A percentile compares a stretch with the other conserved stretches of the same genome.
phyloP scores from a whole-genome alignment of 805 yeast genomes.

The Ascoidea asiatica region DNA sequence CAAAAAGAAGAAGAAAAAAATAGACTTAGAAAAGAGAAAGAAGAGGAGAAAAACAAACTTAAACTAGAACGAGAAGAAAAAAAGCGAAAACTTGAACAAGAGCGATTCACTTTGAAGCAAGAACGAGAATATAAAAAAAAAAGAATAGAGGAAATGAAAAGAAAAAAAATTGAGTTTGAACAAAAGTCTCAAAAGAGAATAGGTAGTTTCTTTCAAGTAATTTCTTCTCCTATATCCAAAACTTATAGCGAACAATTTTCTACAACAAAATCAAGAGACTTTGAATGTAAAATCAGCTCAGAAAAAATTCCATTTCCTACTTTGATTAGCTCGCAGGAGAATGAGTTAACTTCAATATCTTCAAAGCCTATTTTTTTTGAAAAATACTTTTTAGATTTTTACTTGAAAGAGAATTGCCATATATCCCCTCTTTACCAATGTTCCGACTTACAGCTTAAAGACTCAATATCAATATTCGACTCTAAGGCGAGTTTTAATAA shows the following conservation, averaged over 20 bases:
- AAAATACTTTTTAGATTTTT: not conserved
- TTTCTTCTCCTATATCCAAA: not conserved
- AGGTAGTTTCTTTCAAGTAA: constrained; percentile 5
- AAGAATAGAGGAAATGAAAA: too few relatives aligned
- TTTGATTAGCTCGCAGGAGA: too few relatives aligned
- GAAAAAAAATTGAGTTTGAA: not conserved
- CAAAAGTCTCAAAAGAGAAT: constrained; percentile 6
- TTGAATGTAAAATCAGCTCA: not conserved
- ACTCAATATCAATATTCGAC: not conserved
- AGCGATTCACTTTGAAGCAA: too few relatives aligned
- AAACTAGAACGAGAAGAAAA: too few relatives aligned
- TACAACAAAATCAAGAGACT: constrained; percentile 1
- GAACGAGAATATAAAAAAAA: too few relatives aligned
- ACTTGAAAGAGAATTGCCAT: not conserved
- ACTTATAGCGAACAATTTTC: too few relatives aligned
- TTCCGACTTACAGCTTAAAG: not conserved
- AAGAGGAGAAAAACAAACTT: too few relatives aligned
- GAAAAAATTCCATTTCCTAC: not conserved
- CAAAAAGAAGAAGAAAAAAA: not conserved
- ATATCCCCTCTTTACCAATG: not conserved
- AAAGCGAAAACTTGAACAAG: too few relatives aligned
- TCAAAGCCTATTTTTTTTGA: too few relatives aligned
- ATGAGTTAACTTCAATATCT: not conserved
- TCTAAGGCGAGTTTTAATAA: not conserved
- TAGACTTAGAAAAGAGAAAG: too few relatives aligned